A percentile compares a stretch with the other conserved stretches of the same genome.
phyloP scores from a whole-genome alignment of 1,284 basidiomycete genomes.

The Ceratobasidium sp. region DNA sequence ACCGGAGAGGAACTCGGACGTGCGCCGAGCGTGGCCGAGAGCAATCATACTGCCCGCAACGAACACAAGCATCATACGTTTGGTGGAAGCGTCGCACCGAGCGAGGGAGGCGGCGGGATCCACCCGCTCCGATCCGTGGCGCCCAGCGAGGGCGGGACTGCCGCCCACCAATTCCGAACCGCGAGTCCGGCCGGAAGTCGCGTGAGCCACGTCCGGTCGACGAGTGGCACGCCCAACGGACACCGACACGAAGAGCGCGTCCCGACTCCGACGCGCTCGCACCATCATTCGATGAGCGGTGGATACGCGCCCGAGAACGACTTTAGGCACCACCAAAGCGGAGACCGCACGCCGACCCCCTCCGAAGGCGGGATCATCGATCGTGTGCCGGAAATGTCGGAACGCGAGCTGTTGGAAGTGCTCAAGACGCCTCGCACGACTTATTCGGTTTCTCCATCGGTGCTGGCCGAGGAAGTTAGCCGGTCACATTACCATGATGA shows the following conservation, averaged over 20 bases:
- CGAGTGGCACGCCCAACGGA: slow-evolving; percentile 15
- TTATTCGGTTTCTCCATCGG: slow-evolving; percentile 64
- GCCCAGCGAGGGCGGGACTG: slow-evolving; percentile 7
- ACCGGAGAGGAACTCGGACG: slow-evolving; percentile 22
- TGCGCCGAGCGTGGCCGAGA: slow-evolving; percentile 25
- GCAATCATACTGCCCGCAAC: slow-evolving; percentile 13
- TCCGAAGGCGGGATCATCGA: slow-evolving; percentile 45
- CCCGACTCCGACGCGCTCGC: slow-evolving; percentile 10
- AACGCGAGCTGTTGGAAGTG: slow-evolving; percentile 55
- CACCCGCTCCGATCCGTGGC: slow-evolving; percentile 2
- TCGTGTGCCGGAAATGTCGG: slow-evolving; percentile 39
- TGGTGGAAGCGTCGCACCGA: slow-evolving; percentile 17
- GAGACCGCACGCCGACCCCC: slow-evolving; percentile 55
- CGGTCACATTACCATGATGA: slow-evolving; percentile 77
- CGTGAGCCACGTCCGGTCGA: slow-evolving; percentile 5
- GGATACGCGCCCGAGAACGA: slow-evolving; percentile 11
- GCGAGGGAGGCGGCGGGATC: slow-evolving; percentile 19
- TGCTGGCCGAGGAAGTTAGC: slow-evolving; percentile 68
- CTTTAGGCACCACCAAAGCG: slow-evolving; percentile 43
- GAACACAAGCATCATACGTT: slow-evolving; percentile 12
- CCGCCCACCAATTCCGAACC: slow-evolving; percentile 12
- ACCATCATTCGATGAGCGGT: slow-evolving; percentile 3
- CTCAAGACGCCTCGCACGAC: slow-evolving; percentile 72
- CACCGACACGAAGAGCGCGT: background rate
- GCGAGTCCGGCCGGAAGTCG: slow-evolving; percentile 30